Evolutionary conservation across 1,284 basidiomycete genomes (phyloP), one percentile per base, ranked within the genome.

Genomic region (Anthracocystis setariae): DNA sequence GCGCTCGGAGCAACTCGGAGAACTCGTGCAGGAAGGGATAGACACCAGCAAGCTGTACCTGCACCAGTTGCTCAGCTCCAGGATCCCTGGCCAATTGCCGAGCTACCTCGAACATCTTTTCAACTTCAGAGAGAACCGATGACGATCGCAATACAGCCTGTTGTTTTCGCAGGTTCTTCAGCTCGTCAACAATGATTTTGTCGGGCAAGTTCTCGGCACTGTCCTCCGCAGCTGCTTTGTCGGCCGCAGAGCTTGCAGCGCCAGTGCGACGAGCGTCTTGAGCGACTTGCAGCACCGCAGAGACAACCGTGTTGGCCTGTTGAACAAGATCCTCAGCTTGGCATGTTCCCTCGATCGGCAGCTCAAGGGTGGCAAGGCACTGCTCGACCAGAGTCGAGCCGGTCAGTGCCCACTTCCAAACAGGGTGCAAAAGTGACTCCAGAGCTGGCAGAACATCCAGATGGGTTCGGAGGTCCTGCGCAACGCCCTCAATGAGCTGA

Each of bases 1-100:
- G 77, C 1, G 90, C 89, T 35, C 89, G 84, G 1, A 78, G 45
- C 39, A 80, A 21, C 29, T 56, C 57, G 1, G 57, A 44, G 44
- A 77, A 81, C n/a, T 70, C 67, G 49, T 57, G 64, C 0, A 81
- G 42, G 72, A 81, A 82, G 9, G 77, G 78, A 18, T 68, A 59
- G 24, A 78, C 45, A 2, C 64, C 62, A 18, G 55, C 51, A 10
- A 78, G 61, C 46, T 75, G 58, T 25, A 46, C 32, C 15, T 55
- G 56, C 2, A 69, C 56, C n/a, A 51, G n/a, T 15, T 45, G 42
- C n/a, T 58, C 55, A 12, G 60, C 44, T 13, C 53, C 49, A 4
- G 45, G 17, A 5, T 54, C 35, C 18, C 65, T 39, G 1, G 59
- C 25, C 5, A 57, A 37, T 32, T 61, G 47, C 25, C 61, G 61